Base-by-base conservation (phyloP, 805 yeast genomes). In the Kodamaea lidongshanica region DNA sequence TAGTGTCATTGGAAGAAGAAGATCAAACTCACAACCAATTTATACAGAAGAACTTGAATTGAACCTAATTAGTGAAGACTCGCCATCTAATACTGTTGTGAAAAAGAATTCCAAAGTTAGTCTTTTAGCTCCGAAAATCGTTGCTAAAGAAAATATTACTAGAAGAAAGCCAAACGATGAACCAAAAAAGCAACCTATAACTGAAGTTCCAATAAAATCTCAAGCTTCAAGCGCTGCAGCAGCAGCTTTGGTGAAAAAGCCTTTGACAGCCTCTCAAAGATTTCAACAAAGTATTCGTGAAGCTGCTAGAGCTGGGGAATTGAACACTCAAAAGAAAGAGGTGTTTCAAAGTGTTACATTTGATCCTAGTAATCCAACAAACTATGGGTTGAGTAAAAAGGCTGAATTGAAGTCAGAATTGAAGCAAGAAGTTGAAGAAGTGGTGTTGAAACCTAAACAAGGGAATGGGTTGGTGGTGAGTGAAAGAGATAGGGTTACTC, bases 11-110 rank as follows among this genome's bases (percentile, higher is more conserved):
- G 52, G 51, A 8, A 52, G 67, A 9, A 48, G 54, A 9, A 46
- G 67, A 27, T 52, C 67, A 4, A 58, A 51, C 34, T 60, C 67
- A 5, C 66, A 60, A 32, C 66, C 66, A 1, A 35, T 33, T 8
- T 35, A 28, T 8, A 33, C 42, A 52, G 30, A n/a, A n/a, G n/a
- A n/a, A n/a, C n/a, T n/a, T n/a, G n/a, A n/a, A n/a, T n/a, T n/a
- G n/a, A n/a, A n/a, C n/a, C n/a, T n/a, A n/a, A n/a, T n/a, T n/a
- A n/a, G n/a, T n/a, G n/a, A n/a, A n/a, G n/a, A n/a, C n/a, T n/a
- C n/a, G n/a, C n/a, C n/a, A n/a, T n/a, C n/a, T n/a, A n/a, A n/a
- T n/a, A n/a, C n/a, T n/a, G n/a, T n/a, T n/a, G n/a, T n/a, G n/a
- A n/a, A n/a, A n/a, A n/a, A n/a, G n/a, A n/a, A n/a, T n/a, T n/a